Base-by-base conservation (phyloP, 2,329 filamentous ascomycete genomes). In the Paradendryphiella salina region DNA sequence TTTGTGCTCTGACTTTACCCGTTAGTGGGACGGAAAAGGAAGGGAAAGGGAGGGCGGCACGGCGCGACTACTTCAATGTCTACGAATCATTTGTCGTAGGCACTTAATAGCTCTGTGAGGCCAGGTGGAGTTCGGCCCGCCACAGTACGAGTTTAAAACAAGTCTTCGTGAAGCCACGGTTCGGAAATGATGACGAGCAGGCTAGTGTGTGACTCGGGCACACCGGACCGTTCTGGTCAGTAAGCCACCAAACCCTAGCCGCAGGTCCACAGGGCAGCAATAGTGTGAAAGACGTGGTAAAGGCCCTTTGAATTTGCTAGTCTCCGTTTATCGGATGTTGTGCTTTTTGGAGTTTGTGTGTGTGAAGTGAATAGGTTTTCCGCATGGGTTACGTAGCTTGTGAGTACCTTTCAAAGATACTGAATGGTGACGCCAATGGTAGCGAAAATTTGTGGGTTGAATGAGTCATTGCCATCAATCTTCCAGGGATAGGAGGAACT, bases 31-130 rank as follows among this genome's bases (percentile, higher is more conserved):
- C 17, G 28, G 38, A 37, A 28, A 32, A 41, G 38, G 34, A 28
- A 26, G 34, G 33, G 40, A 35, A 59, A 61, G 60, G 56, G 55
- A 64, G 57, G 52, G 59, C 66, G 66, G 66, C 62, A 65, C 67
- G 66, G 67, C 60, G 57, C 67, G 62, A 58, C 37, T 49, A 50
- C 52, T 43, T 31, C 39, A 46, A 38, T 54, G 36, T 45, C 55
- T 61, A 48, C 64, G 61, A 67, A 70, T 66, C 63, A 69, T n/a
- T 35, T 36, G 31, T 55, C 37, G n/a, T 28, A 45, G 37, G 32
- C 41, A 41, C 38, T 40, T 51, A 40, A 36, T 43, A 47, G 39
- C 38, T 45, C 39, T 56, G 54, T 51, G 49, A 52, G 43, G 47
- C 46, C 48, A 48, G 49, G 59, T 66, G 65, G 64, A 64, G 54